Conservation (phyloP, 1,139 yeast genomes). For the Candida frijolesensis region DNA sequence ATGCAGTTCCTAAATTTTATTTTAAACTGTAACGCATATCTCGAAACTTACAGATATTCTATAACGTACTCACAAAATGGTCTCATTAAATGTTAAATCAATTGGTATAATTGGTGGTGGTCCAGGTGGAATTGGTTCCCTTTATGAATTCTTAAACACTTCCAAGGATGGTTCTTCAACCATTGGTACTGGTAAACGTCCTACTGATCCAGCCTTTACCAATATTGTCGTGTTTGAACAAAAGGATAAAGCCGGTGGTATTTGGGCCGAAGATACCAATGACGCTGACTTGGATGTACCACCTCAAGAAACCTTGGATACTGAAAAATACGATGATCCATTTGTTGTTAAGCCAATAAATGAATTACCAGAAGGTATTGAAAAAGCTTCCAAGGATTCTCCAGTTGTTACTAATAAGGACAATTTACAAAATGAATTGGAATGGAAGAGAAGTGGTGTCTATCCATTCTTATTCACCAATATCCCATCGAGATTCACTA, state of each 20-base stretch:
- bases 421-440: conserved; percentile 21
- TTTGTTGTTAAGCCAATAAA: conserved; percentile 26
- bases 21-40: too few relatives aligned
- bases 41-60: too few relatives aligned
- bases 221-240: conserved; percentile 38
- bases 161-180: conserved; percentile 32
- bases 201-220: conserved; percentile 24
- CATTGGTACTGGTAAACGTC: conserved; percentile 22
- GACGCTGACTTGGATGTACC: conserved; percentile 30
- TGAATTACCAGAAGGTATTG: conserved; percentile 20
- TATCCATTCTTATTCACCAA: conserved; percentile 49
- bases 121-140: conserved; percentile 39
- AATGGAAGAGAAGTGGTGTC: conserved; percentile 47
- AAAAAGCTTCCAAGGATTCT: conserved; percentile 16
- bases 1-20: too few relatives aligned
- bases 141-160: conserved; percentile 39
- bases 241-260: conserved; percentile 34
- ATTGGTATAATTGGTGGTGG: conserved; percentile 42
- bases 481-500: conserved; percentile 44
- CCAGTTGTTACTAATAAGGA: conserved; percentile 20
- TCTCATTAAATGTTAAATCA: conserved; percentile 20
- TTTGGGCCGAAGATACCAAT: conserved; percentile 27
- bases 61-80: conserved; percentile 6
- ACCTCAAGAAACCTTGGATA: conserved; percentile 30
- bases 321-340: conserved; percentile 30